These are phyloP conservation scores for Ophiostoma sp. DNA, from an alignment of 2,329 filamentous ascomycete genomes.

Conservation along the genomic window DNA sequence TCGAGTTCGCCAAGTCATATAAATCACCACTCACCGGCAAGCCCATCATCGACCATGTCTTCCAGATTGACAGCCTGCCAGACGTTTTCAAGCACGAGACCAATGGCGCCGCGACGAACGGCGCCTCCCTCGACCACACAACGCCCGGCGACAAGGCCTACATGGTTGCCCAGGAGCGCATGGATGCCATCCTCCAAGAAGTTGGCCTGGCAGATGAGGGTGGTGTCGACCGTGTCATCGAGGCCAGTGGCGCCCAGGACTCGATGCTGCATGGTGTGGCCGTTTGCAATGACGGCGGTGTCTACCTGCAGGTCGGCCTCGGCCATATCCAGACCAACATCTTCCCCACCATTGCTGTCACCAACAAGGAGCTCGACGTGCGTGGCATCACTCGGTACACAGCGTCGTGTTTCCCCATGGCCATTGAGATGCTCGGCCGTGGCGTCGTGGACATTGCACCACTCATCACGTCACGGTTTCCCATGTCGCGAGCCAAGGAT, in stretches of 20 bases:
- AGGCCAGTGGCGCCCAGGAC: conserved; percentile 75
- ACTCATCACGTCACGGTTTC: conserved; percentile 75
- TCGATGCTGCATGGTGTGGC: conserved; percentile 75
- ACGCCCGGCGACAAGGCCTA: conserved; percentile 22
- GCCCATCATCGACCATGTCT: conserved; percentile 70
- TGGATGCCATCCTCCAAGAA: conserved; percentile 57
- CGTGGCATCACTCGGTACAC: conserved; percentile 83
- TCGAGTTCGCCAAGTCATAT: conserved; percentile 72
- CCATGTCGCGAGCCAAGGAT: conserved; percentile 78
- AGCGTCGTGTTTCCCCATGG: conserved; percentile 81
- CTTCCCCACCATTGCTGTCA: conserved; percentile 89
- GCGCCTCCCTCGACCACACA: background rate
- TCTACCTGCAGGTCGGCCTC: conserved; percentile 88
- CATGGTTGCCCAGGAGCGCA: conserved; percentile 9
- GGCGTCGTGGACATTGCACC: conserved; percentile 79
- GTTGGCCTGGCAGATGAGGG: conserved; percentile 55
- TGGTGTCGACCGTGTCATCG: conserved; percentile 76
- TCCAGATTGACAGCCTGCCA: conserved; percentile 60
- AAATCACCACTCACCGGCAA: conserved; percentile 21
- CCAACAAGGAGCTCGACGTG: conserved; percentile 82
- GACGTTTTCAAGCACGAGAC: conserved; percentile 54
- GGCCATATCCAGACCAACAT: conserved; percentile 74
- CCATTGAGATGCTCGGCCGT: conserved; percentile 70
- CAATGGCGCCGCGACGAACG: background rate
- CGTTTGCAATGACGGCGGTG: conserved; percentile 67